Evolutionary conservation across 768 basidiomycete genomes (phyloP).

Genomic region (Russula ochroleuca): DNA sequence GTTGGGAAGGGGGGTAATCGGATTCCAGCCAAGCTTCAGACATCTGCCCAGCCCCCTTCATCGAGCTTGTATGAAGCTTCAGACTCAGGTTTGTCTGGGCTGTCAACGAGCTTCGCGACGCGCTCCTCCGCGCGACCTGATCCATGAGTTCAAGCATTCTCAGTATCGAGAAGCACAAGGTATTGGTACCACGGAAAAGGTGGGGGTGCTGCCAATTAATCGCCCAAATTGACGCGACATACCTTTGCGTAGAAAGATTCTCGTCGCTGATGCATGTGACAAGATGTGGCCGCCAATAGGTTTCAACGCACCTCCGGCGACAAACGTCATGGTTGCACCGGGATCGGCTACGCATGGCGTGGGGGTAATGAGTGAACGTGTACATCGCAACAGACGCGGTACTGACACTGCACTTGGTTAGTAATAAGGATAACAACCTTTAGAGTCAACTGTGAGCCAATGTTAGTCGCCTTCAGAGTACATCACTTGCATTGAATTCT

Average conservation of each 20-base stretch:
- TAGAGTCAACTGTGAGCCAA: conserved; percentile 24
- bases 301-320: conserved; percentile 88
- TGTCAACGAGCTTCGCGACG: conserved; percentile 86
- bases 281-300: conserved; percentile 88
- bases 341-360: conserved; percentile 59
- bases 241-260: conserved; percentile 88
- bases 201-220: not conserved
- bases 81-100: conserved; percentile 84
- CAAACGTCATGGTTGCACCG: conserved; percentile 92
- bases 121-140: conserved; percentile 88
- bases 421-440: conserved; percentile 85
- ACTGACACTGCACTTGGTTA: conserved; percentile 85
- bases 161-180: not conserved
- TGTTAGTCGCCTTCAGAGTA: conserved; percentile 4
- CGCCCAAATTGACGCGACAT: not conserved
- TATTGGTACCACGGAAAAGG: not conserved
- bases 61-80: conserved; percentile 90
- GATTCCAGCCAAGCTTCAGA: conserved; percentile 40
- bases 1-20: not conserved
- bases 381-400: not conserved
- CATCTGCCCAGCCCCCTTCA: conserved; percentile 86
- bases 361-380: not conserved
- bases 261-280: conserved; percentile 82
- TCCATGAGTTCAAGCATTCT: not conserved
- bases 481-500: conserved; percentile 69